A percentile compares a stretch with the other conserved stretches of the same genome.
Evolutionary conservation across 345 rosid genomes (phyloP).

Genomic region (Eucalyptus grandis): DNA sequence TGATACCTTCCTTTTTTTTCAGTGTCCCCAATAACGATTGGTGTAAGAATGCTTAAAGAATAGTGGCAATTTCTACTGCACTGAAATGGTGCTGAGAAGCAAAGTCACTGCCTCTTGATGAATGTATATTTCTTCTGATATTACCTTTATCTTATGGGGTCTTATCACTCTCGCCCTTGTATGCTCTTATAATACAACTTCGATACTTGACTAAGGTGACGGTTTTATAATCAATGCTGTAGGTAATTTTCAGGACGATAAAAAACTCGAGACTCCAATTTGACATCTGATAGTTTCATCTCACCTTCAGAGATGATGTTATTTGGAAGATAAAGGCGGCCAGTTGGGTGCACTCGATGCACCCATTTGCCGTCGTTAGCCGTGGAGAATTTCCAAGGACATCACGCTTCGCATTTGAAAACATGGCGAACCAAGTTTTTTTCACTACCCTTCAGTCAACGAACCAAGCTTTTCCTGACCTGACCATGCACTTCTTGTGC

Average conservation of each 20-base stretch:
- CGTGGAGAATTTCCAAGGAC: background rate
- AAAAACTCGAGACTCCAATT: background rate
- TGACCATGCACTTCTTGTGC: background rate
- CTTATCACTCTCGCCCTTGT: background rate
- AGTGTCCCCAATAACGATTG: background rate
- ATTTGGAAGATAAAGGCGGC: background rate
- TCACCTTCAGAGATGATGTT: background rate
- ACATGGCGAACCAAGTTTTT: background rate
- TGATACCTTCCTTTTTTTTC: background rate
- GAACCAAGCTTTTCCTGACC: background rate
- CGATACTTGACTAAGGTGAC: background rate
- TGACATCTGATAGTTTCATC: background rate
- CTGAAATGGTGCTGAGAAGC: background rate
- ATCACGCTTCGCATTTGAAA: background rate
- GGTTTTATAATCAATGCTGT: background rate
- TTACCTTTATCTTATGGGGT: background rate
- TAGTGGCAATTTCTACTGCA: background rate
- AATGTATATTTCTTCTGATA: background rate
- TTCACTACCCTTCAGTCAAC: background rate
- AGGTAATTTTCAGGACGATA: background rate
- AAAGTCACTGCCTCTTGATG: background rate
- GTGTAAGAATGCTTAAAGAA: background rate
- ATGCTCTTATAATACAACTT: background rate
- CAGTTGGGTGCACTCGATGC: background rate
- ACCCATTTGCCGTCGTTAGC: background rate